Conservation (phyloP, 2,329 filamentous ascomycete species). For the Apiospora malaysiana region DNA sequence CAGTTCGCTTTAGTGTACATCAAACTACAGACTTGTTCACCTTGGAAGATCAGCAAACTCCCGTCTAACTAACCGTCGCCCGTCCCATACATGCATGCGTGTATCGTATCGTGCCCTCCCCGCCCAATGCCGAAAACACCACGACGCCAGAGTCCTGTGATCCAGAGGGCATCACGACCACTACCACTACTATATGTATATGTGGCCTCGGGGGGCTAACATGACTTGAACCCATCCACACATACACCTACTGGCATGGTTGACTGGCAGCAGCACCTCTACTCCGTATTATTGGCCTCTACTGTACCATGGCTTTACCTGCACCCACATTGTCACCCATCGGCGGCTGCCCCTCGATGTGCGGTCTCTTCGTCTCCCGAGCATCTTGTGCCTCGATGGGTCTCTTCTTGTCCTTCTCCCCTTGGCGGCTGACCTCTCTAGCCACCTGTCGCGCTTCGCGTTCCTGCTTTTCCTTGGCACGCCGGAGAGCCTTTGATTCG, state of each 20-base stretch:
- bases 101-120: background rate
- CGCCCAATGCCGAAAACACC: constrained; percentile 10
- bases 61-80: background rate
- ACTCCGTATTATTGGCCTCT: background rate
- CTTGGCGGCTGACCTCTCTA: constrained; percentile 44
- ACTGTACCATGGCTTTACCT: background rate
- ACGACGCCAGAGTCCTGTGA: constrained; percentile 1
- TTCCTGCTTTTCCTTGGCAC: constrained; percentile 79
- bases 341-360: constrained; percentile 34
- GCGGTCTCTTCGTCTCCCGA: constrained; percentile 36
- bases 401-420: constrained; percentile 39
- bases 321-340: constrained; percentile 5
- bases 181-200: background rate
- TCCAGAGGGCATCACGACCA: background rate
- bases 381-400: constrained; percentile 32
- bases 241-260: background rate
- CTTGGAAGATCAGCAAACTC: background rate
- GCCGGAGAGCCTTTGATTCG: constrained; percentile 91
- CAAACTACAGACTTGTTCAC: constrained; percentile 5
- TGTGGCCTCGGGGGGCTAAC: background rate
- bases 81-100: background rate
- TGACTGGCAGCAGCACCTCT: background rate
- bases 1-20: constrained; percentile 6
- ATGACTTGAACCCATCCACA: background rate
- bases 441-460: constrained; percentile 55